Base-by-base conservation (phyloP, 2,329 filamentous ascomycete species). In the Dothistroma pini region DNA sequence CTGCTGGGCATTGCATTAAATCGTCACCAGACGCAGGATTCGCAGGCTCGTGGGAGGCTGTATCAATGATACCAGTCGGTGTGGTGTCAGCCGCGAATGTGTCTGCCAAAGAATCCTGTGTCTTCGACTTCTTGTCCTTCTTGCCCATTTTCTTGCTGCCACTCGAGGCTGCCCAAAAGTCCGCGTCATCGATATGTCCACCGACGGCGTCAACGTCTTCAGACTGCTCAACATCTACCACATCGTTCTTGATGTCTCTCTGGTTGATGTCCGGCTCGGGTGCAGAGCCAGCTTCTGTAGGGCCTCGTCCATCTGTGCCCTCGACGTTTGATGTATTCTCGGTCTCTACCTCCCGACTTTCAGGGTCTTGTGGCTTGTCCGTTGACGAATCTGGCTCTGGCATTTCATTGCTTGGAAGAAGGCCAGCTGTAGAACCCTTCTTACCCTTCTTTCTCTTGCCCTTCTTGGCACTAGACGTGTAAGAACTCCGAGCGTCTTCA, bases 391-490 rank as follows among this genome's bases (percentile, higher is more conserved):
- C 31, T 21, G n/a, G 16, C 11, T 19, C 35, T 25, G 12, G 21
- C 19, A 11, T 29, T 16, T 22, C 32, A 22, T 35, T 55, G 32
- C 32, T 38, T 16, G n/a, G 16, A 19, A 16, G 4, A 5, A 55
- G 10, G 34, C n/a, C 53, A 19, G 57, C 16, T 6, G 56, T 19
- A 41, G 21, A 50, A 12, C 53, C 58, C 22, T 51, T 50, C 59
- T 69, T 69, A 12, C 63, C 63, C 34, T 68, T 67, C 59, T 69
- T 69, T 29, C 56, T 65, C 44, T 66, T 68, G 54, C 66, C 68
- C 21, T 60, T 64, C 54, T 63, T 66, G 7, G 58, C 49, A 19
- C 60, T 41, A 6, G 57, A 44, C 7, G 51, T 38, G 63, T 60
- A 65, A 14, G 55, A 49, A 21, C 60, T 56, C 4, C 60, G 49